A percentile compares a stretch with the other conserved stretches of the same genome.
phyloP scores from a whole-genome alignment of 805 yeast species.

The Saccharomycopsis sp. region DNA sequence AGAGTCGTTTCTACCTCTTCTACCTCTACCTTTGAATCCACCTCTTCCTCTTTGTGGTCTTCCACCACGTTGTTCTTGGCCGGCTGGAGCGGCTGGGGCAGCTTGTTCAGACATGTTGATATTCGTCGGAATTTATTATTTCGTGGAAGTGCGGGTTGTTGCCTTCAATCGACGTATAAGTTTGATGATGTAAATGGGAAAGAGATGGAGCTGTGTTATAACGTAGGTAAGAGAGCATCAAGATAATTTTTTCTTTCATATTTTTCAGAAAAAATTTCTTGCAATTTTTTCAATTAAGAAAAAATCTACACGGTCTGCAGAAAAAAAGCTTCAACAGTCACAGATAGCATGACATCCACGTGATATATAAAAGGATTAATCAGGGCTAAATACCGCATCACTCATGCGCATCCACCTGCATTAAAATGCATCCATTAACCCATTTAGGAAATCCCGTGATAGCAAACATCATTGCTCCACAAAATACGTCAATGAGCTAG shows the following conservation, averaged over 20 bases:
- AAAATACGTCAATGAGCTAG: background rate
- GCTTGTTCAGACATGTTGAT: constrained; percentile 28
- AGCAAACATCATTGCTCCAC: background rate
- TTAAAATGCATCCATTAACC: background rate
- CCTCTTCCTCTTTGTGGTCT: constrained; percentile 39
- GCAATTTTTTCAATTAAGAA: background rate
- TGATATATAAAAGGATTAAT: background rate
- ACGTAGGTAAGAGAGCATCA: background rate
- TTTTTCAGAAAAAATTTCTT: background rate
- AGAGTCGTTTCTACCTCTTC: constrained; percentile 72
- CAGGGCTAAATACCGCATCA: background rate
- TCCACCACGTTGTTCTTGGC: constrained; percentile 21
- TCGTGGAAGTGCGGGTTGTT: constrained; percentile 49
- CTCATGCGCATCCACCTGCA: background rate
- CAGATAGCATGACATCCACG: background rate
- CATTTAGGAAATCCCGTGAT: background rate
- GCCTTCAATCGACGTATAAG: constrained; percentile 43
- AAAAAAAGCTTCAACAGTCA: background rate
- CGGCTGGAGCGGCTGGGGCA: constrained; percentile 34
- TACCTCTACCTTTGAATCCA: constrained; percentile 49
- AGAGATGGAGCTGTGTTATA: background rate
- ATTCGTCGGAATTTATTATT: constrained; percentile 37
- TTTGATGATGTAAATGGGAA: background rate
- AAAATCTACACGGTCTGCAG: background rate
- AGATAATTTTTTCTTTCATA: background rate